Base-by-base conservation (phyloP, 768 basidiomycete species). In the Cyclocybe aegerita region DNA sequence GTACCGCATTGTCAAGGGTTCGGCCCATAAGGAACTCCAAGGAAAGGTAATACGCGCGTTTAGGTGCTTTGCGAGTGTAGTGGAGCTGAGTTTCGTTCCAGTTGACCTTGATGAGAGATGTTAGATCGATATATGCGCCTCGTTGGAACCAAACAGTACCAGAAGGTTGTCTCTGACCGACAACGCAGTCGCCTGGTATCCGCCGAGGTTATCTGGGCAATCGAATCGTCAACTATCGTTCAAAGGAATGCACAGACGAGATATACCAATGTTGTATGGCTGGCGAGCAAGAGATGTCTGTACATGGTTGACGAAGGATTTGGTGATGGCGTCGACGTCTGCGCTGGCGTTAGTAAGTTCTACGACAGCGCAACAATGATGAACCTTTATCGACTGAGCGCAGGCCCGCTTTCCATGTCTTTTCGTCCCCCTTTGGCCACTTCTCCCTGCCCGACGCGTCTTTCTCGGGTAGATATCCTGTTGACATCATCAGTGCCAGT, bases 21-120 rank as follows among this genome's bases (percentile, higher is more conserved):
- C 88, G 79, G 39, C 89, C 85, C 86, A 91, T 90, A 59, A 94
- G 71, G 70, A 93, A 97, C 70, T 97, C 96, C 47, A 98, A 82
- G 37, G 93, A 96, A 52, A 98, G 82, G 69, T 98, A 99, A 75
- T 98, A 98, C 9, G 91, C 91, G 52, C 91, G 78, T 61, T 95
- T 94, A 17, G 91, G 92, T 34, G 82, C 75, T 65, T 90, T 94
- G 62, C 89, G 85, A 43, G 88, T 87, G 67, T 86, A 81, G 48
- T 82, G 73, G 51, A 88, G 64, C 60, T 91, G 86, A 6, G 90
- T 93, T 37, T 84, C 81, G 58, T 92, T 93, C 90, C 90, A 93
- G 67, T 92, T 90, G 58, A 88, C 68, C 86, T 87, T 43, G 10
- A 46, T 9, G 16, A 30, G 29, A 35, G 23, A 23, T 35, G 56